Evolutionary conservation across 768 basidiomycete species (phyloP).

Genomic region (Termitomyces sp.): DNA sequence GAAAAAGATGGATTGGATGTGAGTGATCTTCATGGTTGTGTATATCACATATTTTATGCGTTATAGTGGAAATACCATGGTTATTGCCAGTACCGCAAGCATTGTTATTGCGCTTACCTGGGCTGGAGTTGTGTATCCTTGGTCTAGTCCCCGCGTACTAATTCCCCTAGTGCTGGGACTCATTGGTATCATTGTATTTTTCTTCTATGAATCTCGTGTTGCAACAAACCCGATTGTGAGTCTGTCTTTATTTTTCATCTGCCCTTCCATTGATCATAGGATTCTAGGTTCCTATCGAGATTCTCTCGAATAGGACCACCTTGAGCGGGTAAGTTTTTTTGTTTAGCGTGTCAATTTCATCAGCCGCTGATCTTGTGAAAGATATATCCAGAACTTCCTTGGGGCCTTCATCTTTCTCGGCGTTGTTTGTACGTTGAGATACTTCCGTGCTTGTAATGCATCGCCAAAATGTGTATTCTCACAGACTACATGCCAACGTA

Average conservation of each 20-base stretch:
- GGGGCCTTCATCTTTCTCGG: background rate
- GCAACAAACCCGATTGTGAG: slow-evolving; percentile 19
- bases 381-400: too few relatives aligned
- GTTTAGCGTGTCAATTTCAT: too few relatives aligned
- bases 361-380: too few relatives aligned
- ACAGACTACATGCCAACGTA: slow-evolving; percentile 36
- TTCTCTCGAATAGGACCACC: slow-evolving; percentile 28
- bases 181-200: slow-evolving; percentile 27
- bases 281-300: slow-evolving; percentile 2
- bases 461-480: too few relatives aligned
- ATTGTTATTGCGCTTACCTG: slow-evolving; percentile 40
- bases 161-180: slow-evolving; percentile 38
- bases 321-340: slow-evolving; percentile 34
- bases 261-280: background rate
- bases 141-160: slow-evolving; percentile 33
- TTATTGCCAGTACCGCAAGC: slow-evolving; percentile 28
- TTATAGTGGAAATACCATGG: slow-evolving; percentile 33
- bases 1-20: slow-evolving; percentile 38
- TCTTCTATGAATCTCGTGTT: slow-evolving; percentile 30
- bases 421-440: background rate
- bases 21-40: too few relatives aligned
- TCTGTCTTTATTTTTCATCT: background rate
- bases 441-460: too few relatives aligned
- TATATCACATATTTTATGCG: too few relatives aligned
- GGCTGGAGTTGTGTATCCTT: slow-evolving; percentile 38